phyloP scores from a whole-genome alignment of 2,329 filamentous ascomycete genomes.

The Leptoxyphium fumago region DNA sequence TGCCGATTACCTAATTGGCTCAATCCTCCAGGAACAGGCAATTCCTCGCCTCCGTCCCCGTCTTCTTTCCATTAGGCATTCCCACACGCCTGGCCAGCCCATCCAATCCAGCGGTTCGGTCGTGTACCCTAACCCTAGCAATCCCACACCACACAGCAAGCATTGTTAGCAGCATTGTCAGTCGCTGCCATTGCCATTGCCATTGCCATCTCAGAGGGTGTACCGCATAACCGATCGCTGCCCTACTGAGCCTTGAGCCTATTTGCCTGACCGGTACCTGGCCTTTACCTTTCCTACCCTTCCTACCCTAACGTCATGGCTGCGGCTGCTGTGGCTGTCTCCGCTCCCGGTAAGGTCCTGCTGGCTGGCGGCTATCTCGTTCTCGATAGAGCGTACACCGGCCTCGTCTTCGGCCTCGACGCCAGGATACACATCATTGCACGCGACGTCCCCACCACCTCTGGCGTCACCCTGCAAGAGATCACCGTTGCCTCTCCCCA shows the following conservation, averaged over 20 bases:
- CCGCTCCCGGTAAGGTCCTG: slow-evolving; percentile 90
- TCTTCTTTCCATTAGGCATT: too few relatives aligned
- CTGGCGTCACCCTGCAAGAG: slow-evolving; percentile 48
- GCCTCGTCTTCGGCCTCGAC: slow-evolving; percentile 50
- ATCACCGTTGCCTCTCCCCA: slow-evolving; percentile 86
- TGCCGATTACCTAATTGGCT: too few relatives aligned
- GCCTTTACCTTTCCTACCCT: background rate
- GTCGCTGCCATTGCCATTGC: background rate
- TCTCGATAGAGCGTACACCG: slow-evolving; percentile 74
- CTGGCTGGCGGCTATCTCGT: slow-evolving; percentile 91
- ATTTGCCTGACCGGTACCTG: too few relatives aligned
- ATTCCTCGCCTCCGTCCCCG: background rate
- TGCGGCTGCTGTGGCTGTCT: slow-evolving; percentile 37
- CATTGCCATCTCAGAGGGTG: background rate
- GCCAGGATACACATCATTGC: slow-evolving; percentile 48
- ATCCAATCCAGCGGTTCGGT: too few relatives aligned
- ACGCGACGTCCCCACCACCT: slow-evolving; percentile 40
- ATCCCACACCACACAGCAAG: too few relatives aligned
- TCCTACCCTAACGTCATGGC: slow-evolving; percentile 3
- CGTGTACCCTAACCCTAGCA: too few relatives aligned
- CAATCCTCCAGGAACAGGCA: background rate
- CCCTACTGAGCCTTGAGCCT: too few relatives aligned
- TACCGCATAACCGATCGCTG: too few relatives aligned
- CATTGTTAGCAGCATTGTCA: too few relatives aligned
- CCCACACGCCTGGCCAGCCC: too few relatives aligned